Conservation (phyloP, 495 filamentous ascomycete genomes). For the Aspergillus diversus region DNA sequence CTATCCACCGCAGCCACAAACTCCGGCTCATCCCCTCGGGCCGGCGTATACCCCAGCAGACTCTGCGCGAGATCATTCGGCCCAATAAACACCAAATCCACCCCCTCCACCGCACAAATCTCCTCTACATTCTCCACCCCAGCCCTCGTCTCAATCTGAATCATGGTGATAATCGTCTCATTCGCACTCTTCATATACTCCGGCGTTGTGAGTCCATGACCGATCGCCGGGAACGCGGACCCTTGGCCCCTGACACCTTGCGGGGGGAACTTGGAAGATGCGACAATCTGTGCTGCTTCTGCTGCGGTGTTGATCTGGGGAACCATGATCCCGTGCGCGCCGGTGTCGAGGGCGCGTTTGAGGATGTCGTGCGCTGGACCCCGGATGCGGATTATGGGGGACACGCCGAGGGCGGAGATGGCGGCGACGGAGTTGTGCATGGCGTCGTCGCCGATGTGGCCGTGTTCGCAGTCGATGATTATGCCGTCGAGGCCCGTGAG, state of each 20-base stretch:
- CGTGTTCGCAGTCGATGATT: slow-evolving; percentile 59
- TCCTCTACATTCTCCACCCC: slow-evolving; percentile 52
- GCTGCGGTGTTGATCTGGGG: slow-evolving; percentile 22
- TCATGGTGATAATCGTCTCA: slow-evolving; percentile 37
- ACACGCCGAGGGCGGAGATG: slow-evolving; percentile 66
- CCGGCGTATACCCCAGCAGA: slow-evolving; percentile 32
- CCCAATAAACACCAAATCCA: slow-evolving; percentile 65
- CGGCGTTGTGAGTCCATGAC: slow-evolving; percentile 40
- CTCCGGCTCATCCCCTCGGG: slow-evolving; percentile 33
- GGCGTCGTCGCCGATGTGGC: slow-evolving; percentile 53
- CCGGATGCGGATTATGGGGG: slow-evolving; percentile 69
- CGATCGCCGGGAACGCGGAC: slow-evolving; percentile 47
- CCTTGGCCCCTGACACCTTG: slow-evolving; percentile 66
- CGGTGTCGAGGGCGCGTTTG: slow-evolving; percentile 72
- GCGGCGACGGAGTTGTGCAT: slow-evolving; percentile 43
- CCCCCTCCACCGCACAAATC: slow-evolving; percentile 37
- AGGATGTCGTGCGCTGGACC: slow-evolving; percentile 72
- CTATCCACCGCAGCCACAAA: slow-evolving; percentile 37
- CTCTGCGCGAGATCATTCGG: slow-evolving; percentile 54
- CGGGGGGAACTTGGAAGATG: slow-evolving; percentile 68
- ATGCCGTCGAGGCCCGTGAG: slow-evolving; percentile 40
- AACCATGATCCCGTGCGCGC: slow-evolving; percentile 64
- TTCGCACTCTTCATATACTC: slow-evolving; percentile 32
- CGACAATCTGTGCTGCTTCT: slow-evolving; percentile 48
- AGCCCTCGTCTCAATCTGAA: slow-evolving; percentile 50